phyloP scores from a whole-genome alignment of 257 asterid genomes.

The Lycium ferocissimum region DNA sequence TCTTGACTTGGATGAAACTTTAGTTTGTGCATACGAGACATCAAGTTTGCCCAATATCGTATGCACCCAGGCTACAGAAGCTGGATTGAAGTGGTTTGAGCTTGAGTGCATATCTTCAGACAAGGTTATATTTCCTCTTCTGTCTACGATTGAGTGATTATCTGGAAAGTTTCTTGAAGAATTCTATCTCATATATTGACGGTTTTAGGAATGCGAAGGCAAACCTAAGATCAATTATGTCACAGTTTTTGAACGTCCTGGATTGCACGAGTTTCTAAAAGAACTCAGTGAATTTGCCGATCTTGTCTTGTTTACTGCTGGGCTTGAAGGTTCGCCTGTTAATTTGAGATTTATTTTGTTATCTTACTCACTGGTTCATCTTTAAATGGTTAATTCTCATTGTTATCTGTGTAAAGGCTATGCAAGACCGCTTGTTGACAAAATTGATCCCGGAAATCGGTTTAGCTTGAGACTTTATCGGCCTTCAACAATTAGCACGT shows the following conservation, averaged over 20 bases:
- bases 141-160: not conserved
- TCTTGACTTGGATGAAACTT: conserved; percentile 94
- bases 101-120: conserved; percentile 68
- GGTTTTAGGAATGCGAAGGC: conserved; percentile 70
- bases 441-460: conserved; percentile 72
- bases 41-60: conserved; percentile 71
- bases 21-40: conserved; percentile 87
- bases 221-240: conserved; percentile 91
- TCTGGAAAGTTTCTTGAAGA: not conserved
- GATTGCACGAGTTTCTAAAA: conserved; percentile 72
- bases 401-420: conserved; percentile 62
- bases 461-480: conserved; percentile 80
- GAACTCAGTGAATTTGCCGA: conserved; percentile 89
- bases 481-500: conserved; percentile 93
- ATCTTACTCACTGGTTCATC: conserved; percentile 23
- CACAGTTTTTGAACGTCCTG: conserved; percentile 96
- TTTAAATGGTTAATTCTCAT: conserved; percentile 29
- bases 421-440: conserved; percentile 96
- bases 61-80: conserved; percentile 85
- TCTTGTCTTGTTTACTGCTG: conserved; percentile 91
- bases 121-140: conserved; percentile 54
- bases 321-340: conserved; percentile 78
- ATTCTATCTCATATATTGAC: not conserved
- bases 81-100: conserved; percentile 88
- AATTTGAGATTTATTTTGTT: conserved; percentile 12